These are phyloP conservation scores for Dendrobium nobile DNA, from an alignment of 106 monocot genomes.

Conservation along the genomic window DNA sequence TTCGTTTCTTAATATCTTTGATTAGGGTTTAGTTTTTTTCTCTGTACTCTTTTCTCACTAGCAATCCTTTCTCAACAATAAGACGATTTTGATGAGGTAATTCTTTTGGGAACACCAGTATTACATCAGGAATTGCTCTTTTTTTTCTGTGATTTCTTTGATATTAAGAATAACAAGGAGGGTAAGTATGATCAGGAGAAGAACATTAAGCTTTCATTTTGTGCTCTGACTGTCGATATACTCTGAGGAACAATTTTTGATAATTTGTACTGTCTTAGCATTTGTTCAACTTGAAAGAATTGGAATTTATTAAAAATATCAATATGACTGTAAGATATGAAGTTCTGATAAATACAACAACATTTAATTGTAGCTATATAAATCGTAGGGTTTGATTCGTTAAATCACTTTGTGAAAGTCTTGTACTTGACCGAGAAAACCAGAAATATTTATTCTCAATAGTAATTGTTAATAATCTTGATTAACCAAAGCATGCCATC, in stretches of 20 bases:
- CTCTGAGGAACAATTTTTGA: background rate
- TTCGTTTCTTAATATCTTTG: conserved; percentile 3
- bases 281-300: background rate
- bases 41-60: background rate
- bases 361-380: background rate
- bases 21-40: background rate
- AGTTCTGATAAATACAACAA: background rate
- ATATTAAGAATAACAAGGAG: background rate
- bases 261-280: background rate
- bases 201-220: background rate
- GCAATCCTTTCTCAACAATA: background rate
- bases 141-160: background rate
- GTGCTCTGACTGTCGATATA: background rate
- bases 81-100: background rate
- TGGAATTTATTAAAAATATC: background rate
- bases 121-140: background rate
- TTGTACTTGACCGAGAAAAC: background rate
- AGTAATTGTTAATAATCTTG: background rate
- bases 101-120: background rate
- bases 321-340: background rate
- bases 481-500: background rate
- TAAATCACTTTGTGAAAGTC: background rate
- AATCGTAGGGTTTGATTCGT: background rate
- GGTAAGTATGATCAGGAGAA: background rate
- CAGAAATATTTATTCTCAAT: background rate